Conservation (phyloP, 1,284 basidiomycete genomes). For the Rhodotorula glutinis region DNA sequence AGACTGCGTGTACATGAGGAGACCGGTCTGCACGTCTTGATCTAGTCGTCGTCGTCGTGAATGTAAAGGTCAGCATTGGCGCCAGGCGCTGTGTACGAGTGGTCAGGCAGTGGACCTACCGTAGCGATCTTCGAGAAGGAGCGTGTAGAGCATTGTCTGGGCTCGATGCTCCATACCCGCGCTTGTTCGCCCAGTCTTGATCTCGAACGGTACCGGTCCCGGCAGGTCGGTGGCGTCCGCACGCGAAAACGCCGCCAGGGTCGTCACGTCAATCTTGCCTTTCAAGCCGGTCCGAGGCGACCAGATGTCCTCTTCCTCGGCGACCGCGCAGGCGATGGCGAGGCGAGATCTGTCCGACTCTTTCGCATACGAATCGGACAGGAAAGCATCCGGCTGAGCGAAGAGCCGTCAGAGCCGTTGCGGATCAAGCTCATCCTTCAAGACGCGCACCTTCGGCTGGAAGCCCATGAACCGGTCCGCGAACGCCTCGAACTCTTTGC, state of each 20-base stretch:
- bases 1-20: conserved; percentile 91
- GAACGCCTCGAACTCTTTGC: conserved; percentile 38
- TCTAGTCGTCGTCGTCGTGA: conserved; percentile 37
- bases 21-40: conserved; percentile 63
- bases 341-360: conserved; percentile 57
- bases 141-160: conserved; percentile 95
- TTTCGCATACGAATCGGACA: conserved; percentile 62
- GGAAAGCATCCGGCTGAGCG: conserved; percentile 55
- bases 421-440: too few species aligned
- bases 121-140: conserved; percentile 87
- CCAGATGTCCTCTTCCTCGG: conserved; percentile 97
- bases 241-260: conserved; percentile 59
- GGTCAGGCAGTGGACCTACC: conserved; percentile 49
- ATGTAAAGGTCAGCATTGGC: neutral
- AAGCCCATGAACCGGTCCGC: conserved; percentile 23
- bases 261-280: conserved; percentile 90
- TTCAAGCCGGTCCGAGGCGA: conserved; percentile 91
- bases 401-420: too few species aligned
- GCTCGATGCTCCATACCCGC: conserved; percentile 88
- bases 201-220: conserved; percentile 75
- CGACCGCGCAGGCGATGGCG: conserved; percentile 70
- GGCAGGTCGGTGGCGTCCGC: conserved; percentile 16
- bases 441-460: conserved; percentile 14
- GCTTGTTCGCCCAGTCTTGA: conserved; percentile 83
- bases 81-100: neutral